Base-by-base conservation (phyloP, 352 stramenopile species). In the Albugo candida region DNA sequence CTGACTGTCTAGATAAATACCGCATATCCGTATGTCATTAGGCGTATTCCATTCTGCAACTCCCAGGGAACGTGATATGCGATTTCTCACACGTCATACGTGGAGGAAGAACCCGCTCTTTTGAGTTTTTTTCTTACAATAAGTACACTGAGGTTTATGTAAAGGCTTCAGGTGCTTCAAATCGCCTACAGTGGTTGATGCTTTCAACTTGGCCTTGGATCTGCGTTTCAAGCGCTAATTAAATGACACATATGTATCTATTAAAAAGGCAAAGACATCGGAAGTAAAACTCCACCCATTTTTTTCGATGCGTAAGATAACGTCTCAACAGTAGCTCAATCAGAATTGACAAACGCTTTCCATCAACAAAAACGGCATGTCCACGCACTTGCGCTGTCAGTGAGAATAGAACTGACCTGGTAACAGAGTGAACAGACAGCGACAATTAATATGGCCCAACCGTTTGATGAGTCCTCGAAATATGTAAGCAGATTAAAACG, bases 211-310 rank as follows among this genome's bases (percentile, higher is more conserved):
- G 24, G 24, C 24, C 24, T 3, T 31, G 24, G 3, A 31, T 10
- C 8, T 31, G 24, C 24, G 8, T 31, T 31, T 31, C 24, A 3
- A 31, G 24, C 24, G 24, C 8, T 8, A 31, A 31, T 10, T 3
- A 8, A 0, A 71, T 70, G n/a, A 88, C 51, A 60, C 47, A 84
- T 65, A 53, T 88, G 76, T 13, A 88, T 68, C 76, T 72, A 88
- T 27, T 63, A 51, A 36, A 63, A 62, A 8, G 17, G 17, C 17
- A 8, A 10, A 5, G 18, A n/a, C 2, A 42, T 14, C 1, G 49
- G 19, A 10, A 69, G 60, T 39, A 85, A 58, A 16, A 70, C 73
- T 36, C 73, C 73, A 20, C 60, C 67, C 27, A 71, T 76, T 5
- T 39, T 45, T 14, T 55, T 53, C 27, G 69, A 85, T 10, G 66